Evolutionary conservation across 352 stramenopile genomes (phyloP), one percentile per base, ranked within the genome.

Genomic region (Globisporangium rhizosaccharum): DNA sequence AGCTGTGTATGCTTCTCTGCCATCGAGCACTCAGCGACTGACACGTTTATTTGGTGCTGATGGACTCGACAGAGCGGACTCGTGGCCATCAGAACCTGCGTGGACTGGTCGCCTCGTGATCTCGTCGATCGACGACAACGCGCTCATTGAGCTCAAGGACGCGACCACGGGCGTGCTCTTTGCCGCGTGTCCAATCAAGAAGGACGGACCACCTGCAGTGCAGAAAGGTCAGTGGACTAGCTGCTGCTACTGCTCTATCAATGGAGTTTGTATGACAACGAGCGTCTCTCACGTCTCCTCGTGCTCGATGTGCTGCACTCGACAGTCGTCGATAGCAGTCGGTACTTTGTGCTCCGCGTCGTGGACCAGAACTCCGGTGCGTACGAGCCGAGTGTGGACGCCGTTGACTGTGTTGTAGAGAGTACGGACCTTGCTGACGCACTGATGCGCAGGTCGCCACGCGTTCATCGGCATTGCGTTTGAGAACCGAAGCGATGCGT

Each of bases 391-490:
- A 17, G 14, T 25, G 17, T 23, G 8, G 30, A 36, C n/a, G 17
- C 17, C n/a, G 46, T 3, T 36, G 17, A 28, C 3, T 18, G 39
- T 17, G 45, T 42, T 46, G 51, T 33, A 20, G 26, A 49, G 9
- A 15, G 45, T 4, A 39, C 12, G 3, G 30, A 36, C 30, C 3
- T 36, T 8, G 30, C 30, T 36, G 30, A 36, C 30, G 30, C 30
- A 9, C 30, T 36, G 30, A 36, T 36, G 30, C 30, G 8, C 39
- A 82, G 91, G 90, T 20, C 70, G 87, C 30, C 88, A 97, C 68
- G 92, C 94, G 67, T 98, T 96, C 70, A 94, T 98, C 56, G 92
- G 92, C 18, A 83, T 98, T 59, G 92, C 90, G 5, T 98, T 98
- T 59, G 94, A 97, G 70, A 92, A 98, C 63, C 78, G 92, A 44